A percentile compares a stretch with the other conserved stretches of the same genome.
phyloP scores from a whole-genome alignment of 2,329 filamentous ascomycete genomes.

The Ophiostoma triangulosporum region DNA sequence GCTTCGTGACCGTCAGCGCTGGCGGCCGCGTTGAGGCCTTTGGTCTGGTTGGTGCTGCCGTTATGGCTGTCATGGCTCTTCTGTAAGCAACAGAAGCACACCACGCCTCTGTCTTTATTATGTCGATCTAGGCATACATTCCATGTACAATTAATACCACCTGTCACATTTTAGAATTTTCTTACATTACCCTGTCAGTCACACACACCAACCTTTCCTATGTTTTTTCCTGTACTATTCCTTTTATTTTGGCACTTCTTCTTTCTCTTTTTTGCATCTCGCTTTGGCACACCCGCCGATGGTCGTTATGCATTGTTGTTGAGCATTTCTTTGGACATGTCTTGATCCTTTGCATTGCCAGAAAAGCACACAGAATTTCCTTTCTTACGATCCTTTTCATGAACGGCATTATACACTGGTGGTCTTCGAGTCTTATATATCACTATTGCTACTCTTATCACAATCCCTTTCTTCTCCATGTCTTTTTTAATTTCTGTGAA shows the following conservation, averaged over 20 bases:
- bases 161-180: background rate
- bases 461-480: background rate
- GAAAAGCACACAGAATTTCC: conserved; percentile 5
- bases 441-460: conserved; percentile 4
- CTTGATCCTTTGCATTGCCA: background rate
- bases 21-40: conserved; percentile 23
- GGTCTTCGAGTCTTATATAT: conserved; percentile 12
- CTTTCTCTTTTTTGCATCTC: conserved; percentile 1
- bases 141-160: conserved; percentile 10
- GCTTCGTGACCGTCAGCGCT: conserved; percentile 24
- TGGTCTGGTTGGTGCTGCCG: conserved; percentile 30
- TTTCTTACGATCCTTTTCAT: conserved; percentile 47
- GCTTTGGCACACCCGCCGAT: background rate
- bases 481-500: background rate
- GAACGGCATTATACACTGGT: conserved; percentile 20
- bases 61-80: conserved; percentile 30
- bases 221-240: background rate
- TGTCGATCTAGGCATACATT: conserved; percentile 11
- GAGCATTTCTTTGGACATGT: background rate
- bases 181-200: background rate
- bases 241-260: background rate
- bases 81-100: conserved; percentile 25
- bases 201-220: background rate
- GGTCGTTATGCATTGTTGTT: background rate
- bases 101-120: background rate